Conservation (phyloP, 352 stramenopile species). For the Phytophthora melonis region DNA sequence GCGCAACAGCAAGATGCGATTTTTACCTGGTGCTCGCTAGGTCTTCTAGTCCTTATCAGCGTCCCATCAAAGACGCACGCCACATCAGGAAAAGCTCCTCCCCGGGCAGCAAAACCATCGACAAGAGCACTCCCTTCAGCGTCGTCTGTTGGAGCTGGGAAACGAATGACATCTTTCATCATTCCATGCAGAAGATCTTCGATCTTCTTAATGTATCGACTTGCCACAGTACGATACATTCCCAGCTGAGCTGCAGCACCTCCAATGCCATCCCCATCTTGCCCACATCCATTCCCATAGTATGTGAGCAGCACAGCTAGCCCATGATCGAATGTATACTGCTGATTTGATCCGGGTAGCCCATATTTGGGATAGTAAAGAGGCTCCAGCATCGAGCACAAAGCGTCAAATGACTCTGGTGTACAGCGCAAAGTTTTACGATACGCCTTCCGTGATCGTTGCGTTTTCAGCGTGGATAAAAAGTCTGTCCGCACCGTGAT, state of each 20-base stretch:
- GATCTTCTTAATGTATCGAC: conserved; percentile 7
- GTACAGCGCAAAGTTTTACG: neutral
- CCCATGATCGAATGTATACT: neutral
- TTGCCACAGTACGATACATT: neutral
- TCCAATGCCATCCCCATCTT: conserved; percentile 2
- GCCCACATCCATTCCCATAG: conserved; percentile 1
- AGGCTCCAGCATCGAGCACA: neutral
- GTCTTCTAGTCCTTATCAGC: conserved; percentile 1
- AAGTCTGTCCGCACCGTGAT: neutral
- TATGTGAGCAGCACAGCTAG: neutral
- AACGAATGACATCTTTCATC: conserved; percentile 12
- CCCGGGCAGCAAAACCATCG: conserved; percentile 10
- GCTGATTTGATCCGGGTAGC: neutral
- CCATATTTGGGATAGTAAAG: neutral
- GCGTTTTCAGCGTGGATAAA: neutral
- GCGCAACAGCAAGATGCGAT: neutral
- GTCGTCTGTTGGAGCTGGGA: neutral
- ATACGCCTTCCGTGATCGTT: neutral
- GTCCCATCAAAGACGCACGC: conserved; percentile 15
- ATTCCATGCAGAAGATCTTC: conserved; percentile 17
- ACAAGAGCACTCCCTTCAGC: conserved; percentile 4
- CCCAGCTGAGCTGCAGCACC: neutral
- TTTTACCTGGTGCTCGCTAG: neutral
- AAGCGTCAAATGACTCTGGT: neutral
- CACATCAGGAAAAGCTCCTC: conserved; percentile 5